These are phyloP conservation scores for Tilletia indica DNA, from an alignment of 1,284 basidiomycete species.

Conservation along the genomic window DNA sequence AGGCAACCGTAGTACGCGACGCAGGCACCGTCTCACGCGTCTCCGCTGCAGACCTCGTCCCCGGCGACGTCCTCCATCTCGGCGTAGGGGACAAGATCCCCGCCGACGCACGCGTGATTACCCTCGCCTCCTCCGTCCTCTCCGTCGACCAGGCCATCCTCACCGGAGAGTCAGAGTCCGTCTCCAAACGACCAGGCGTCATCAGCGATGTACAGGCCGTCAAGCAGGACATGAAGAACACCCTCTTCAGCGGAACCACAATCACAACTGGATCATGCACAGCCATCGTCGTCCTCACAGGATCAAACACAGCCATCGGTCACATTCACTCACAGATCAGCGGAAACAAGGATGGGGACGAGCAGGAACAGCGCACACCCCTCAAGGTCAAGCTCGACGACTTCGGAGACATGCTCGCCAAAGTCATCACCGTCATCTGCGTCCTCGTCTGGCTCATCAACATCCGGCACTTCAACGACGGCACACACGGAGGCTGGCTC, in stretches of 20 bases:
- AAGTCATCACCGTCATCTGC: conserved; percentile 54
- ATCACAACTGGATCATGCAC: conserved; percentile 47
- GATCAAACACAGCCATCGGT: conserved; percentile 50
- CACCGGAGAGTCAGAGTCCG: conserved; percentile 51
- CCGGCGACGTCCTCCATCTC: conserved; percentile 51
- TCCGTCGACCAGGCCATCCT: conserved; percentile 54
- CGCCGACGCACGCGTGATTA: conserved; percentile 50
- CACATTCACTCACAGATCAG: conserved; percentile 53
- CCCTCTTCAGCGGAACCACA: conserved; percentile 53
- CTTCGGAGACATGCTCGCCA: conserved; percentile 54
- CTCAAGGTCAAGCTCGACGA: conserved; percentile 55
- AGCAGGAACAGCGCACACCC: conserved; percentile 41
- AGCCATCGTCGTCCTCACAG: conserved; percentile 49
- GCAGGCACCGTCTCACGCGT: conserved; percentile 33
- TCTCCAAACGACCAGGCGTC: conserved; percentile 46
- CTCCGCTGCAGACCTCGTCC: conserved; percentile 45
- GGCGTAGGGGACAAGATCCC: conserved; percentile 54
- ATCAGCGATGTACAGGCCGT: conserved; percentile 45
- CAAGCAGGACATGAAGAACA: conserved; percentile 56
- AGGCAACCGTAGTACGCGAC: conserved; percentile 45
- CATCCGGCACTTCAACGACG: conserved; percentile 53
- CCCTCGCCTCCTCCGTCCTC: conserved; percentile 48
- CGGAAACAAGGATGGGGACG: conserved; percentile 37
- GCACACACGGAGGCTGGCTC: conserved; percentile 52
- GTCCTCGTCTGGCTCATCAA: conserved; percentile 55